Base-by-base conservation (phyloP, 2,329 filamentous ascomycete genomes). In the Aureobasidium pullulans region DNA sequence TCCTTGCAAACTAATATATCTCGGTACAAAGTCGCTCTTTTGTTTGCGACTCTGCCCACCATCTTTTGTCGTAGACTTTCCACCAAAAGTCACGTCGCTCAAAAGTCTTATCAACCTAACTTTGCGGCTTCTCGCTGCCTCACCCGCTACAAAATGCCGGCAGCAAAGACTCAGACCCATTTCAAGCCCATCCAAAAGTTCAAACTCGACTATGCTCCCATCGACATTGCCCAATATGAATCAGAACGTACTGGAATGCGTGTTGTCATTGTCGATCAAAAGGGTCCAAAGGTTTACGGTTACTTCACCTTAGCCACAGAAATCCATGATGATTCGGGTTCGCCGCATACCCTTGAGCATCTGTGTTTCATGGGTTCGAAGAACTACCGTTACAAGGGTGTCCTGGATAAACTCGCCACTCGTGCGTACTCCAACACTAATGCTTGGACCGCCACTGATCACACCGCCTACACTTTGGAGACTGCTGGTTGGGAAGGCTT, bases 401-500 rank as follows among this genome's bases (percentile, higher is more conserved):
- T 99, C 42, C 81, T 99, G 16, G 93, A 97, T 72, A 96, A 95
- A 75, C 82, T 99, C 61, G 90, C 94, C 2, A 96, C 90, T 4
- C 84, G 95, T 64, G 90, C 93, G 1, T 99, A 97, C 72, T 96
- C 93, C 1, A 84, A 83, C 60, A 99, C 94, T 34, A 99, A 99
- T 73, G 94, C 94, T 4, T 99, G 93, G 90, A 99, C 94, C 1
- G 91, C 91, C 23, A 94, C 89, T 11, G 94, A 97, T 67, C 92
- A 97, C 70, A 99, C 95, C 0, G 92, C 92, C 2, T 99, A 99
- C 74, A 96, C 91, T 0, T 80, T 99, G 15, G 90, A 96, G 68
- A 94, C 91, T 10, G 94, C 94, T 28, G 94, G 94, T 1, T 99
- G 94, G 93, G 91, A 96, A 67, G 93, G 93, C 8, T 99, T 99